A percentile compares a stretch with the other conserved stretches of the same genome.
Conservation (phyloP, 225 moss, liverwort and hornwort species). For the Bryum argenteum region DNA sequence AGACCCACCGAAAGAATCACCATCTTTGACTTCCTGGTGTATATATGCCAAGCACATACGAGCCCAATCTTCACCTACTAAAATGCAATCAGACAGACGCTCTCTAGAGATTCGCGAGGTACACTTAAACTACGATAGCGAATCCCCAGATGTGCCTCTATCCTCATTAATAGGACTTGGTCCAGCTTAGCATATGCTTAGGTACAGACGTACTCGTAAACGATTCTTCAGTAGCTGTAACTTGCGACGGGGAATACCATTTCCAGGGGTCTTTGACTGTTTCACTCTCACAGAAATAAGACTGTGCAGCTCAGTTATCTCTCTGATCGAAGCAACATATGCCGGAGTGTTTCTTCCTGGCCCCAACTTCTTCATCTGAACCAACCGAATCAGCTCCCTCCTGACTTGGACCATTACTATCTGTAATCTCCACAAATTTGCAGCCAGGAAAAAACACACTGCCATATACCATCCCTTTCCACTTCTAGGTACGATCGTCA, state of each 20-base stretch:
- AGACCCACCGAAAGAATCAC: conserved; percentile 50
- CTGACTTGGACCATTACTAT: too few species aligned
- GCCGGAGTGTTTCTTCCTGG: too few species aligned
- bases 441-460: background rate
- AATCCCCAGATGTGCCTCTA: conserved; percentile 20
- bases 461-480: conserved; percentile 6
- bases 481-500: background rate
- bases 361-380: too few species aligned
- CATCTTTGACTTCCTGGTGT: conserved; percentile 22
- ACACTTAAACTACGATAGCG: conserved; percentile 9
- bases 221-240: conserved; percentile 24
- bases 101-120: conserved; percentile 1
- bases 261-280: conserved; percentile 9
- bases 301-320: conserved; percentile 1
- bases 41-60: conserved; percentile 28
- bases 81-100: conserved; percentile 10
- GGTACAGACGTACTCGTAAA: conserved; percentile 7
- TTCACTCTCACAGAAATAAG: conserved; percentile 17
- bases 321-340: conserved; percentile 4
- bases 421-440: too few species aligned
- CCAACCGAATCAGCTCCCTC: too few species aligned
- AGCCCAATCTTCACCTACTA: background rate
- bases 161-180: conserved; percentile 13
- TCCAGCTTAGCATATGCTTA: conserved; percentile 6
- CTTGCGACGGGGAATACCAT: conserved; percentile 16